Conservation (phyloP, 2,329 filamentous ascomycete species). For the Talaromyces atroroseus region DNA sequence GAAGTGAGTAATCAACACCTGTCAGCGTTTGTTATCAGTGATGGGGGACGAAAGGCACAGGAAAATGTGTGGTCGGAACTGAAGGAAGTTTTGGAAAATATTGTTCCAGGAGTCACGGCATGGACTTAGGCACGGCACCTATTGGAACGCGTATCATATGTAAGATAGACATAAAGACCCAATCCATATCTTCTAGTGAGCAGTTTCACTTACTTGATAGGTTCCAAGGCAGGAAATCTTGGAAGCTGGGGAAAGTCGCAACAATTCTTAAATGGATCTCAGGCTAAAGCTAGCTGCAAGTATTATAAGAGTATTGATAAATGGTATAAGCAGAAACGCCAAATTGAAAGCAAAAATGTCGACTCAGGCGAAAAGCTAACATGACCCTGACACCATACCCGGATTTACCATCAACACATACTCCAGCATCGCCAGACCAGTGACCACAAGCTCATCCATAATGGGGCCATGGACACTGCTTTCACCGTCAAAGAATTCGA, state of each 20-base stretch:
- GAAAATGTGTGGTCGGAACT: constrained; percentile 3
- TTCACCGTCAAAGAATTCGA: neutral
- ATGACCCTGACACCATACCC: neutral
- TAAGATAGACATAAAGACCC: no score
- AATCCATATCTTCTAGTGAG: no score
- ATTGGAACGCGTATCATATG: no score
- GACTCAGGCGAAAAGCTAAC: neutral
- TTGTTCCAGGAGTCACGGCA: constrained; percentile 29
- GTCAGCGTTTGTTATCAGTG: constrained; percentile 19
- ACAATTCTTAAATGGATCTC: no score
- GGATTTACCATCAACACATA: neutral
- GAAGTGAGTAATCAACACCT: constrained; percentile 22
- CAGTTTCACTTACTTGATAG: no score
- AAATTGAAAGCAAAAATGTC: neutral
- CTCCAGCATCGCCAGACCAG: neutral
- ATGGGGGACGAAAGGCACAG: neutral
- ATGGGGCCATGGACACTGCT: neutral
- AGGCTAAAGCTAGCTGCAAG: no score
- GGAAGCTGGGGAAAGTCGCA: no score
- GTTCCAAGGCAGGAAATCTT: no score
- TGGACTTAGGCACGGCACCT: no score
- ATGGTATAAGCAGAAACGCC: no score
- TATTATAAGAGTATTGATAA: no score
- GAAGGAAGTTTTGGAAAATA: neutral
- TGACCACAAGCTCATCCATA: constrained; percentile 4